These are phyloP conservation scores for Panicum miliaceum DNA, from an alignment of 176 grass and related monocot species.

Conservation along the genomic window DNA sequence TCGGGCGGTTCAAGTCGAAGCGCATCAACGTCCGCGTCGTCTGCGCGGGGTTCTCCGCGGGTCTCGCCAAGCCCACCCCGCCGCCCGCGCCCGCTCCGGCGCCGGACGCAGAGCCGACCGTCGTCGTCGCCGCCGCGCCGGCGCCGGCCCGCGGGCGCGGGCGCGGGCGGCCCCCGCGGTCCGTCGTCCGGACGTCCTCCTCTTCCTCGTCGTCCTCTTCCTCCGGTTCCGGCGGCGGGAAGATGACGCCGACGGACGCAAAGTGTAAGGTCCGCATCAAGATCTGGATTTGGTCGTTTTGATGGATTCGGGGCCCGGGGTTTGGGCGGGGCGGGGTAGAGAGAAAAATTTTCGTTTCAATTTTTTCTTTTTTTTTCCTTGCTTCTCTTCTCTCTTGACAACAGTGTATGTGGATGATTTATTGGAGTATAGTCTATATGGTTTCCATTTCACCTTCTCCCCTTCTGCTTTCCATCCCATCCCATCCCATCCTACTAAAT, in stretches of 20 bases:
- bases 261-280: constrained; percentile 92
- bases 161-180: neutral
- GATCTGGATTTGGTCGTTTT: constrained; percentile 96
- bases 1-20: constrained; percentile 77
- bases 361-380: neutral
- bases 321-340: constrained; percentile 27
- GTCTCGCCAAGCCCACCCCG: constrained; percentile 51
- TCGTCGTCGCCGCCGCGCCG: constrained; percentile 46
- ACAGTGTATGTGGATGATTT: constrained; percentile 68
- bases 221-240: neutral
- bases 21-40: constrained; percentile 68
- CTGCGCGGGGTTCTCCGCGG: constrained; percentile 62
- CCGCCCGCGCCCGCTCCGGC: constrained; percentile 40
- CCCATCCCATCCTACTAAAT: neutral
- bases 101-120: constrained; percentile 37
- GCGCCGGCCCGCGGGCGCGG: constrained; percentile 32
- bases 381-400: constrained; percentile 38
- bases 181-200: neutral
- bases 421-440: constrained; percentile 70
- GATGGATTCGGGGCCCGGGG: constrained; percentile 15
- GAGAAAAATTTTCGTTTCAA: constrained; percentile 40
- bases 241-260: constrained; percentile 54
- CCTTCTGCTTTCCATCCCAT: too few species aligned
- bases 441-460: constrained; percentile 13
- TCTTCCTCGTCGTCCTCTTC: neutral